Percentiles rank a stretch among this genome's conserved stretches.
These are phyloP conservation scores for bread wheat (Triticum aestivum) DNA, from an alignment of 176 grass and related monocot genomes.

Conservation along the genomic window IWGSC_CS_RefSeq_v2.1 NC_057800.1:693473209-693473708, in stretches of 20 bases:
- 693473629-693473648: slow-evolving; percentile 41
- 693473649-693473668: slow-evolving; percentile 45
- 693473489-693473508: no score
- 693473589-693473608: no score
- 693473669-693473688: slow-evolving; percentile 54
- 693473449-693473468: background rate
- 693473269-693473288: no score
- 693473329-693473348: slow-evolving; percentile 32
- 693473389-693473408: slow-evolving; percentile 5
- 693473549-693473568: no score
- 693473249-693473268: no score
- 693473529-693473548: no score
- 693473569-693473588: no score
- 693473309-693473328: slow-evolving; percentile 28
- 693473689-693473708: slow-evolving; percentile 43
- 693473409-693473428: slow-evolving; percentile 42
- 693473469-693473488: background rate
- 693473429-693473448: slow-evolving; percentile 21
- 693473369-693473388: slow-evolving; percentile 4
- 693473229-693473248: no score
- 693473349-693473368: slow-evolving; percentile 21
- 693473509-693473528: no score
- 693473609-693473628: background rate
- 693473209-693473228: background rate
- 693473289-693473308: slow-evolving; percentile 8